These are phyloP conservation scores for Monosporascus sp. DNA, from an alignment of 2,329 filamentous ascomycete species.

Conservation along the genomic window DNA sequence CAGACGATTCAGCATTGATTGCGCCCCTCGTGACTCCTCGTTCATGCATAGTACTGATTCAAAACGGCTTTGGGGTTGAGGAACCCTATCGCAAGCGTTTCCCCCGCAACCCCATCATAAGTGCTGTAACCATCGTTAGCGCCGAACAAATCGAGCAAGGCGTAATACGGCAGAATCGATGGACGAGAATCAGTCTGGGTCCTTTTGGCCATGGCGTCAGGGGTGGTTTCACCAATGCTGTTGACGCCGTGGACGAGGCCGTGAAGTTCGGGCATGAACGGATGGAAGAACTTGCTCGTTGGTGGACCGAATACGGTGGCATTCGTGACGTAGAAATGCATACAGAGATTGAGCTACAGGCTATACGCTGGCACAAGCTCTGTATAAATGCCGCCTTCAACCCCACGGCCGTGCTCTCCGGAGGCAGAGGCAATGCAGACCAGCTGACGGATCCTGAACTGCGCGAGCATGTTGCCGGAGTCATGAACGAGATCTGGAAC, in stretches of 20 bases:
- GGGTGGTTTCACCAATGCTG: conserved; percentile 19
- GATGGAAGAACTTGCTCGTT: conserved; percentile 46
- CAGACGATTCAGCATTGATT: conserved; percentile 57
- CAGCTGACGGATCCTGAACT: conserved; percentile 63
- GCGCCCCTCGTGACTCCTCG: conserved; percentile 51
- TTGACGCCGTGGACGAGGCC: conserved; percentile 21
- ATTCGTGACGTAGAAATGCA: conserved; percentile 62
- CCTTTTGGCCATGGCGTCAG: conserved; percentile 53
- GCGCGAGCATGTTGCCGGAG: conserved; percentile 53
- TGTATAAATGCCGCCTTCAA: conserved; percentile 75
- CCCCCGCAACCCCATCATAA: conserved; percentile 54
- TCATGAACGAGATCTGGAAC: conserved; percentile 66
- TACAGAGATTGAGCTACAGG: conserved; percentile 61
- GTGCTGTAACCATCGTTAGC: conserved; percentile 64
- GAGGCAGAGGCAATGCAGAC: conserved; percentile 58
- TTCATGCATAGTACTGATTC: conserved; percentile 61
- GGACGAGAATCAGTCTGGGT: conserved; percentile 67
- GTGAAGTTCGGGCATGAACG: conserved; percentile 31
- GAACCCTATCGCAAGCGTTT: conserved; percentile 60
- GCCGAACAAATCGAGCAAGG: conserved; percentile 62
- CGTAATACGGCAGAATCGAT: conserved; percentile 63
- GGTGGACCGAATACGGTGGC: conserved; percentile 51
- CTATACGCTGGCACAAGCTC: conserved; percentile 71
- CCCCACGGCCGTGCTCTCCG: conserved; percentile 62
- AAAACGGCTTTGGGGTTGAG: conserved; percentile 68